phyloP scores from a whole-genome alignment of 2,329 filamentous ascomycete genomes.

The Ophiostoma triangulosporum region DNA sequence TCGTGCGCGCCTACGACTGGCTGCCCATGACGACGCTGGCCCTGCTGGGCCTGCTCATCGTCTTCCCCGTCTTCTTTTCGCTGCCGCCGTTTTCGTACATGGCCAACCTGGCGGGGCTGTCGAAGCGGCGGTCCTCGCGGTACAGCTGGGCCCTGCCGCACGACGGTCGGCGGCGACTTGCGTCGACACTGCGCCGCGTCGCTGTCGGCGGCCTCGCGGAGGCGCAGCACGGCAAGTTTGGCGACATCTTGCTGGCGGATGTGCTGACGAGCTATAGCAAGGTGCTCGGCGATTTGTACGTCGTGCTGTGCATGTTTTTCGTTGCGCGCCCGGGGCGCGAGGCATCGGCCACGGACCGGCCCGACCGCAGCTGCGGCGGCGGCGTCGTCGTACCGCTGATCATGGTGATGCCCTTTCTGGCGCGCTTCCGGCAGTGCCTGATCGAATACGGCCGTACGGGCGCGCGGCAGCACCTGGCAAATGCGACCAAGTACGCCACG shows the following conservation, averaged over 20 bases:
- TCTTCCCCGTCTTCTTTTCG: constrained; percentile 51
- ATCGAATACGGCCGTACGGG: constrained; percentile 71
- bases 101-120: no score
- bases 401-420: constrained; percentile 68
- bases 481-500: constrained; percentile 87
- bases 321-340: constrained; percentile 23
- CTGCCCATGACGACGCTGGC: constrained; percentile 75
- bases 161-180: constrained; percentile 60
- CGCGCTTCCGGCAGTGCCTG: constrained; percentile 82
- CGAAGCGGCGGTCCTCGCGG: no score
- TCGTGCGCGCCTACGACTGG: constrained; percentile 68
- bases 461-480: constrained; percentile 72
- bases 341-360: constrained; percentile 62
- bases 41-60: constrained; percentile 55
- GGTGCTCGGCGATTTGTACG: constrained; percentile 78
- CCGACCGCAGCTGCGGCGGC: constrained; percentile 72
- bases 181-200: constrained; percentile 63
- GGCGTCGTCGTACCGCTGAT: constrained; percentile 69
- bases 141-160: constrained; percentile 33
- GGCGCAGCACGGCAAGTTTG: constrained; percentile 81
- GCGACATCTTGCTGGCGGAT: constrained; percentile 85
- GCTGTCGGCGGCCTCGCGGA: constrained; percentile 77
- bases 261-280: constrained; percentile 91
- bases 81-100: constrained; percentile 23
- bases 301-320: constrained; percentile 86